A percentile compares a stretch with the other conserved stretches of the same genome.
These are phyloP conservation scores for Kazachstania bromeliacearum DNA, from an alignment of 805 yeast genomes.

Conservation along the genomic window DNA sequence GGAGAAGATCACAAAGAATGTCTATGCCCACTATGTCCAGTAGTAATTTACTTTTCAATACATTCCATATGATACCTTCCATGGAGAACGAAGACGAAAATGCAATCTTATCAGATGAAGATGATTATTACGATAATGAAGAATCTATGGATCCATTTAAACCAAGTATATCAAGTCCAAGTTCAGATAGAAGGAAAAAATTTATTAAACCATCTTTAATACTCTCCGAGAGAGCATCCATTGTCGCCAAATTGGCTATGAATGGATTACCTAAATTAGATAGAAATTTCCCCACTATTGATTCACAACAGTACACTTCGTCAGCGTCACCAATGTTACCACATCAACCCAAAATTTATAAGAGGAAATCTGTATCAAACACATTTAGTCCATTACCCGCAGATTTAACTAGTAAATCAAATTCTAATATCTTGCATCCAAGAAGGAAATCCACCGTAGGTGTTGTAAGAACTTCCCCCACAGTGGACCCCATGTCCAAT, in stretches of 20 bases:
- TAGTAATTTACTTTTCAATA: conserved; percentile 12
- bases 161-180: not conserved
- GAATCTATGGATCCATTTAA: not conserved
- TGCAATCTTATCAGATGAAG: conserved; percentile 3
- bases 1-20: no score
- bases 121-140: not conserved
- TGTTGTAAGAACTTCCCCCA: conserved; percentile 4
- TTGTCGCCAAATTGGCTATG: conserved; percentile 22
- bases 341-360: conserved; percentile 7
- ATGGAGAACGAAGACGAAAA: conserved; percentile 11
- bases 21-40: conserved; percentile 8
- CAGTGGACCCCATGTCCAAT: not conserved
- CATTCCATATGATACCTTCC: no score
- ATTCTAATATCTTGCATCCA: not conserved
- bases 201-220: conserved; percentile 26
- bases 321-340: no score
- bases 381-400: not conserved
- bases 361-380: conserved; percentile 9
- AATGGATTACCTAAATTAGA: conserved; percentile 15
- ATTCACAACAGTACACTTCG: conserved; percentile 6
- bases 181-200: conserved; percentile 4
- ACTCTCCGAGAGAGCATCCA: conserved; percentile 20
- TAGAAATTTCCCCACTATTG: conserved; percentile 10
- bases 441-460: conserved; percentile 10
- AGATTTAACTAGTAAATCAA: not conserved